Conservation (phyloP, 306 rosid genomes). For the Boehmeria nivea region DNA sequence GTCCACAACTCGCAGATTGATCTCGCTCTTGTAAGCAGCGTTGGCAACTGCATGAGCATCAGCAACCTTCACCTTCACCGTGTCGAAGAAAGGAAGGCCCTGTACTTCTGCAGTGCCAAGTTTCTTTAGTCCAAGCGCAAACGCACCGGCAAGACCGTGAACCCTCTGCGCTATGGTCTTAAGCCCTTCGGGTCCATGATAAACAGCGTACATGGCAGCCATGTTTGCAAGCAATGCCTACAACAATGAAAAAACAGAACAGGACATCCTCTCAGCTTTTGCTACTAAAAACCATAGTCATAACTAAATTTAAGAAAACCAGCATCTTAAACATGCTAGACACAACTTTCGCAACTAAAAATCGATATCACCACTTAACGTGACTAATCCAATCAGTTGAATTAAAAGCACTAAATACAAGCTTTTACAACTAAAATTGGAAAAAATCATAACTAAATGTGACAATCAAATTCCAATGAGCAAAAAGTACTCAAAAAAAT, state of each 20-base stretch:
- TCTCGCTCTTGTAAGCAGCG: conserved; percentile 61
- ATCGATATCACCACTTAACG: too few relatives aligned
- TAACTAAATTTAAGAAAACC: too few relatives aligned
- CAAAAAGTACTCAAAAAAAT: background rate
- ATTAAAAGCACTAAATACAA: too few relatives aligned
- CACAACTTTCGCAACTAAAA: too few relatives aligned
- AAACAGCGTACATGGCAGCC: conserved; percentile 99
- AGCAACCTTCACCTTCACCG: conserved; percentile 69
- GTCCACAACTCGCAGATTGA: conserved; percentile 75
- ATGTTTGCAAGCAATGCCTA: conserved; percentile 98
- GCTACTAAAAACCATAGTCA: too few relatives aligned
- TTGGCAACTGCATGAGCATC: conserved; percentile 67
- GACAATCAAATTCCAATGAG: too few relatives aligned
- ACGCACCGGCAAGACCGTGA: conserved; percentile 92
- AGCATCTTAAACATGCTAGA: too few relatives aligned
- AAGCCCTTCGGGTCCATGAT: conserved; percentile 98
- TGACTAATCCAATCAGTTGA: too few relatives aligned
- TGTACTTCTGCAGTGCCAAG: conserved; percentile 87
- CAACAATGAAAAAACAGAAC: conserved; percentile 10
- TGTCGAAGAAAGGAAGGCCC: conserved; percentile 90
- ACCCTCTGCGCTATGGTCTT: conserved; percentile 71
- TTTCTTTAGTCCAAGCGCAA: conserved; percentile 87
- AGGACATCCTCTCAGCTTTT: background rate
- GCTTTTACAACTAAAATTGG: too few relatives aligned
- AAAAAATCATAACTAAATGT: too few relatives aligned